These are phyloP conservation scores for Beauveria sp. DNA, from an alignment of 2,329 filamentous ascomycete species.

Conservation along the genomic window DNA sequence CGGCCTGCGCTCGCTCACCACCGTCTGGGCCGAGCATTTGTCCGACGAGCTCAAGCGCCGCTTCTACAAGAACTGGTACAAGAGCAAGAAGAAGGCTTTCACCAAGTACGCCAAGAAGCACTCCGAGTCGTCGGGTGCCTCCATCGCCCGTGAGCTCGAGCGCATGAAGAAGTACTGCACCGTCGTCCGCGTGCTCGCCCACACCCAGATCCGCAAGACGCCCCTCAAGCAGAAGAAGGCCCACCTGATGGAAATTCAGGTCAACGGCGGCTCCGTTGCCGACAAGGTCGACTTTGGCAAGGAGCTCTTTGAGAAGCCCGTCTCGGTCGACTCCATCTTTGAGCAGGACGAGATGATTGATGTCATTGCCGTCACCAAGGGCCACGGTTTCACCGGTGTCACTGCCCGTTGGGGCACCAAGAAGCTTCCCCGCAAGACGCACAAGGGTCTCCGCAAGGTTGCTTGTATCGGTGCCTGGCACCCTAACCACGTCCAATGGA, in stretches of 20 bases:
- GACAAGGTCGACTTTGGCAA: conserved; percentile 97
- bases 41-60: conserved; percentile 98
- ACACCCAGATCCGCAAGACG: conserved; percentile 99
- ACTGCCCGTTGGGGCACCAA: conserved; percentile 98
- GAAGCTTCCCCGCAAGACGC: conserved; percentile 99
- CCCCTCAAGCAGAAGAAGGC: conserved; percentile 99
- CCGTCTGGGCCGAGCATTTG: conserved; percentile 99
- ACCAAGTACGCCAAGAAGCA: conserved; percentile 99
- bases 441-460: conserved; percentile 99
- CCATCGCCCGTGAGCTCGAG: conserved; percentile 95
- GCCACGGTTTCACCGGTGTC: conserved; percentile 97
- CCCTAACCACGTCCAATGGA: conserved; percentile 99
- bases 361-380: conserved; percentile 98
- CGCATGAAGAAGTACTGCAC: conserved; percentile 99
- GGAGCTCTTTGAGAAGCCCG: conserved; percentile 98
- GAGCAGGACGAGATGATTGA: conserved; percentile 99
- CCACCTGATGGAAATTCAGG: conserved; percentile 99
- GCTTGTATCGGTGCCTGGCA: conserved; percentile 99
- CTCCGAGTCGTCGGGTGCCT: conserved; percentile 83
- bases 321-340: conserved; percentile 88
- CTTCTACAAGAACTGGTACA: conserved; percentile 99
- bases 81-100: conserved; percentile 99
- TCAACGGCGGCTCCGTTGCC: conserved; percentile 93
- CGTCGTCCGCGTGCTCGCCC: conserved; percentile 96
- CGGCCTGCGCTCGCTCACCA: conserved; percentile 97